These are phyloP conservation scores for Coemansia sp. DNA, from an alignment of 192 early-diverging fungal genomes.

Conservation along the genomic window DNA sequence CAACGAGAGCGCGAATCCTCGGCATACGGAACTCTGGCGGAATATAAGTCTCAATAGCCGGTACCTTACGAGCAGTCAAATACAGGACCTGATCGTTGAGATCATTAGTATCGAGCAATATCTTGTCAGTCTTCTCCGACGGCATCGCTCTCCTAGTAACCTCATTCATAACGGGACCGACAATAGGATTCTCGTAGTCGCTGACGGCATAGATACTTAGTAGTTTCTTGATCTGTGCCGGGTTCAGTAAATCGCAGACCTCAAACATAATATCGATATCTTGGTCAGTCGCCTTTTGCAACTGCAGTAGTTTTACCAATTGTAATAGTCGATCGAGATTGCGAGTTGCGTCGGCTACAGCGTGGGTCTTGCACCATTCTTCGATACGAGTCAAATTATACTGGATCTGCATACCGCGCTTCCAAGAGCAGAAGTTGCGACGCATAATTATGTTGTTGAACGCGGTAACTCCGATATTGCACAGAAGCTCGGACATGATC, in stretches of 20 bases:
- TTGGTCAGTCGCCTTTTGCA: conserved; percentile 66
- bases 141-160: conserved; percentile 82
- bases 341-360: conserved; percentile 84
- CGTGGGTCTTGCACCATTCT: conserved; percentile 99
- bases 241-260: conserved; percentile 96
- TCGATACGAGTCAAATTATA: conserved; percentile 97
- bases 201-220: conserved; percentile 93
- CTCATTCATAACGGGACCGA: conserved; percentile 87
- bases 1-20: conserved; percentile 46
- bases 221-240: conserved; percentile 97
- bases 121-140: conserved; percentile 87
- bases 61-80: conserved; percentile 66
- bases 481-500: conserved; percentile 93
- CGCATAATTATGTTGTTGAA: conserved; percentile 99
- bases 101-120: conserved; percentile 83
- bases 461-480: conserved; percentile 92
- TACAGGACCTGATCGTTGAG: conserved; percentile 65
- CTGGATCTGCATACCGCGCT: conserved; percentile 99
- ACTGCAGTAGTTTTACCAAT: conserved; percentile 94
- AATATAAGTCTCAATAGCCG: conserved; percentile 73
- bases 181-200: conserved; percentile 93
- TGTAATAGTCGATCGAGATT: conserved; percentile 85
- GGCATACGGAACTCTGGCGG: conserved; percentile 67
- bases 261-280: conserved; percentile 99
- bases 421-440: conserved; percentile 99